These are phyloP conservation scores for Trichomonascus vanleenenianus DNA, from an alignment of 805 yeast genomes.

Conservation along the genomic window DNA sequence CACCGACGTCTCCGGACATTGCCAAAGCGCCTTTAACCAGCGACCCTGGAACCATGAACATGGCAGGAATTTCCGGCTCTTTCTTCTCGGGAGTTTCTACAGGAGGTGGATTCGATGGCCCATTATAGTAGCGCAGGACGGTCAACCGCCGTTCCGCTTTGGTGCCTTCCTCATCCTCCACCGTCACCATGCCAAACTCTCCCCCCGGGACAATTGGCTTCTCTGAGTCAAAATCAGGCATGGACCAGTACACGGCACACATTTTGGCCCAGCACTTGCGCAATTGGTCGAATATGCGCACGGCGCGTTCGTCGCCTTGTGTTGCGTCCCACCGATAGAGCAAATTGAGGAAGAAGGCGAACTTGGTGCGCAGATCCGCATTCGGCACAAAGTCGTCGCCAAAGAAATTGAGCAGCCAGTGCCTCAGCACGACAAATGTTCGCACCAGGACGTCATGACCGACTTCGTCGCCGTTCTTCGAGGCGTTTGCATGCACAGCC, in stretches of 20 bases:
- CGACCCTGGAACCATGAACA: not conserved
- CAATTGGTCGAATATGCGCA: slow-evolving; percentile 36
- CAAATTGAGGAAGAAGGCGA: slow-evolving; percentile 33
- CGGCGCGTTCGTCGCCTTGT: slow-evolving; percentile 17
- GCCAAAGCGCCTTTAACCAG: not conserved
- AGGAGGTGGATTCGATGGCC: not conserved
- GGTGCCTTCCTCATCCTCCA: not conserved
- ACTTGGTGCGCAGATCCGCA: slow-evolving; percentile 38
- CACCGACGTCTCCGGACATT: not conserved
- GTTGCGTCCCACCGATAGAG: slow-evolving; percentile 23
- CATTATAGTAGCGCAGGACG: slow-evolving; percentile 15
- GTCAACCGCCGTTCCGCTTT: slow-evolving; percentile 13
- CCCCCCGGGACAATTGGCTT: slow-evolving; percentile 29
- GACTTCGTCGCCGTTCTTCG: slow-evolving; percentile 23
- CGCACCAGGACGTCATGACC: slow-evolving; percentile 69
- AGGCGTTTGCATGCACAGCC: slow-evolving; percentile 38
- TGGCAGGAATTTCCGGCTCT: too few relatives aligned
- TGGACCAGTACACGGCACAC: slow-evolving; percentile 29
- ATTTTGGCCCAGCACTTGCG: slow-evolving; percentile 43
- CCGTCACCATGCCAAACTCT: slow-evolving; percentile 15
- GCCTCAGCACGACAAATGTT: slow-evolving; percentile 79
- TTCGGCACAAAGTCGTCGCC: slow-evolving; percentile 69
- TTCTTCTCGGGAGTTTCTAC: not conserved
- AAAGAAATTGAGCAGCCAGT: slow-evolving; percentile 85
- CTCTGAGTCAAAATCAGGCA: slow-evolving; percentile 16